phyloP scores from a whole-genome alignment of 352 stramenopile genomes.

The Phytophthora boehmeriae region DNA sequence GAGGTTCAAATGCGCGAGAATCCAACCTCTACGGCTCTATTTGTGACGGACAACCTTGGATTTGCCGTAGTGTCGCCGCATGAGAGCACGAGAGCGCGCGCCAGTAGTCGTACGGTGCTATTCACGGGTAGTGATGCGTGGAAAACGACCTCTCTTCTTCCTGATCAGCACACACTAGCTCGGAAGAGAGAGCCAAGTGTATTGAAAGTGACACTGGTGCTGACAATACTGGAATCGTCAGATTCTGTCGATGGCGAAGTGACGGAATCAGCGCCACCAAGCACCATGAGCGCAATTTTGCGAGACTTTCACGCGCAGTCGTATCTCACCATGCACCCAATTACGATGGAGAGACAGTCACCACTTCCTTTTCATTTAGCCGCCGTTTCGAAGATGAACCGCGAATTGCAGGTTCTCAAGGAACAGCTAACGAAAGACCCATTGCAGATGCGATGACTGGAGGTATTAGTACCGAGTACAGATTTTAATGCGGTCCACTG shows the following conservation, averaged over 20 bases:
- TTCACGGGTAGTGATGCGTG: slow-evolving; percentile 36
- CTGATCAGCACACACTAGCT: slow-evolving; percentile 20
- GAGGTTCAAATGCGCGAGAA: slow-evolving; percentile 54
- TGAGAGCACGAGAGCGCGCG: slow-evolving; percentile 22
- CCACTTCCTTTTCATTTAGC: slow-evolving; percentile 67
- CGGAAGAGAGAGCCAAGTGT: slow-evolving; percentile 36
- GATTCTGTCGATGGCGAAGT: slow-evolving; percentile 28
- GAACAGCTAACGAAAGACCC: slow-evolving; percentile 39
- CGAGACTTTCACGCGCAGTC: slow-evolving; percentile 68
- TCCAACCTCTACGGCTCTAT: slow-evolving; percentile 37
- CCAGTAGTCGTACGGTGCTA: slow-evolving; percentile 37
- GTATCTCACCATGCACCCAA: slow-evolving; percentile 77
- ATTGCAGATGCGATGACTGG: slow-evolving; percentile 40
- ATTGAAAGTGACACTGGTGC: slow-evolving; percentile 42
- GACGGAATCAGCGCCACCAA: slow-evolving; percentile 22
- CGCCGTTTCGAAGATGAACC: slow-evolving; percentile 39
- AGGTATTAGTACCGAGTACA: too few relatives aligned
- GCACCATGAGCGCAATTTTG: slow-evolving; percentile 48
- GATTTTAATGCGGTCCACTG: slow-evolving; percentile 5
- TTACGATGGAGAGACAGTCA: slow-evolving; percentile 64
- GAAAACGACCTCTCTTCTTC: slow-evolving; percentile 38
- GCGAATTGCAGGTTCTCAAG: slow-evolving; percentile 41
- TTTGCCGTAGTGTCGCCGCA: slow-evolving; percentile 47
- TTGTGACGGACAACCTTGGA: slow-evolving; percentile 36
- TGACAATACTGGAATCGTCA: slow-evolving; percentile 34